phyloP scores from a whole-genome alignment of 441 rosid species.

The Gossypium davidsonii region DNA sequence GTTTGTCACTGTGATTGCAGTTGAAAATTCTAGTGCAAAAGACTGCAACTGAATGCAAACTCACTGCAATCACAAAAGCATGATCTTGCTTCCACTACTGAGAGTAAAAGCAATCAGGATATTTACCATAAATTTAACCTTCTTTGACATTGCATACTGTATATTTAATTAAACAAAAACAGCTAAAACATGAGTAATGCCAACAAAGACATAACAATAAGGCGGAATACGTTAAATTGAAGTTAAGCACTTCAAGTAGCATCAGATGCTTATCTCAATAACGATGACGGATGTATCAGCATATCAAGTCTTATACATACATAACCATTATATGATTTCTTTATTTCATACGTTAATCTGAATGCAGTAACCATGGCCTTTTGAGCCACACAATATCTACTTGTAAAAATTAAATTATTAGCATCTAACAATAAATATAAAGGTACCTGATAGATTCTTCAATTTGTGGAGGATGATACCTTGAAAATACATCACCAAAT shows the following conservation, averaged over 20 bases:
- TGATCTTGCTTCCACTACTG: background rate
- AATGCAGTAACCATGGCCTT: background rate
- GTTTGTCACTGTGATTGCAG: background rate
- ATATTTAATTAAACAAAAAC: background rate
- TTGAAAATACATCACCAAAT: conserved; percentile 93
- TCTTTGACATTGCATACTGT: background rate
- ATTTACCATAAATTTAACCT: background rate
- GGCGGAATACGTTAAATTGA: too few species aligned
- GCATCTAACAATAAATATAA: conserved; percentile 1
- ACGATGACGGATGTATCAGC: background rate
- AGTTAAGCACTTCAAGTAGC: background rate
- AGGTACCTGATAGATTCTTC: conserved; percentile 80
- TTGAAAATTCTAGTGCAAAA: background rate
- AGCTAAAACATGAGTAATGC: background rate
- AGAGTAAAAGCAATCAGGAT: background rate
- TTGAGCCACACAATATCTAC: conserved; percentile 1
- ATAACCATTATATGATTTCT: background rate
- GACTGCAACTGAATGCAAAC: background rate
- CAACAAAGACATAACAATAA: too few species aligned
- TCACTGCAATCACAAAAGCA: background rate
- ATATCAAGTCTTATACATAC: background rate
- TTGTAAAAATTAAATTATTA: background rate
- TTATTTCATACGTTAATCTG: background rate
- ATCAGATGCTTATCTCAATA: background rate
- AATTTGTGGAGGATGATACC: conserved; percentile 66